phyloP scores from a whole-genome alignment of 805 yeast species.

The Komagataella kurtzmanii region DNA sequence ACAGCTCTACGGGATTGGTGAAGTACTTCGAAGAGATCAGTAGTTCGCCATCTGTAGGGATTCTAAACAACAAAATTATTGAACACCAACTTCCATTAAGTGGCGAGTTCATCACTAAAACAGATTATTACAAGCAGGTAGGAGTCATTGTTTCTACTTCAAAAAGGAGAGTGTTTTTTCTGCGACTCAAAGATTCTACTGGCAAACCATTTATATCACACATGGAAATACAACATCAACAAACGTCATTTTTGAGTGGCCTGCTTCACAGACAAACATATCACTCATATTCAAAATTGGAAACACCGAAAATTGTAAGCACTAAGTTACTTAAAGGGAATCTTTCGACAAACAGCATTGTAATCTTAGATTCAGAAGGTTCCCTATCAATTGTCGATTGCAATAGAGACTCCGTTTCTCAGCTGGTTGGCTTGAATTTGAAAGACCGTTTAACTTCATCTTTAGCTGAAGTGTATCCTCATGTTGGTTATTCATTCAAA shows the following conservation, averaged over 20 bases:
- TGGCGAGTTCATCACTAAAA: slow-evolving; percentile 42
- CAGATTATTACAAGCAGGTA: slow-evolving; percentile 56
- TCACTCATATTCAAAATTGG: slow-evolving; percentile 11
- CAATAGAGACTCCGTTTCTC: slow-evolving; percentile 15
- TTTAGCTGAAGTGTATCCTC: slow-evolving; percentile 30
- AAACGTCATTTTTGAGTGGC: slow-evolving; percentile 8
- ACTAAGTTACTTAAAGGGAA: slow-evolving; percentile 42
- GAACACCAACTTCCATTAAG: slow-evolving; percentile 26
- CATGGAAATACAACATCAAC: slow-evolving; percentile 10
- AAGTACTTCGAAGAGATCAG: slow-evolving; percentile 66
- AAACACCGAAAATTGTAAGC: slow-evolving; percentile 32
- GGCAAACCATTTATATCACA: slow-evolving; percentile 37
- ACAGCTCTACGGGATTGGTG: slow-evolving; percentile 42
- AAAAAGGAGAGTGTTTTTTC: slow-evolving; percentile 46
- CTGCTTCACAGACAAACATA: slow-evolving; percentile 7
- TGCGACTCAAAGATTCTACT: slow-evolving; percentile 51
- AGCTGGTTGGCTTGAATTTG: slow-evolving; percentile 15
- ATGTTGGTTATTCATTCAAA: slow-evolving; percentile 32
- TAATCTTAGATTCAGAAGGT: slow-evolving; percentile 33
- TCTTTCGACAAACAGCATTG: slow-evolving; percentile 31
- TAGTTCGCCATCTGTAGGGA: slow-evolving; percentile 52
- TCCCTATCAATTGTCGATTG: slow-evolving; percentile 20
- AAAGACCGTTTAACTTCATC: slow-evolving; percentile 6
- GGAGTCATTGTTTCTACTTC: slow-evolving; percentile 66
- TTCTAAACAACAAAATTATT: slow-evolving; percentile 25